phyloP scores from a whole-genome alignment of 805 yeast species.

The Barnettozyma botsteinii region DNA sequence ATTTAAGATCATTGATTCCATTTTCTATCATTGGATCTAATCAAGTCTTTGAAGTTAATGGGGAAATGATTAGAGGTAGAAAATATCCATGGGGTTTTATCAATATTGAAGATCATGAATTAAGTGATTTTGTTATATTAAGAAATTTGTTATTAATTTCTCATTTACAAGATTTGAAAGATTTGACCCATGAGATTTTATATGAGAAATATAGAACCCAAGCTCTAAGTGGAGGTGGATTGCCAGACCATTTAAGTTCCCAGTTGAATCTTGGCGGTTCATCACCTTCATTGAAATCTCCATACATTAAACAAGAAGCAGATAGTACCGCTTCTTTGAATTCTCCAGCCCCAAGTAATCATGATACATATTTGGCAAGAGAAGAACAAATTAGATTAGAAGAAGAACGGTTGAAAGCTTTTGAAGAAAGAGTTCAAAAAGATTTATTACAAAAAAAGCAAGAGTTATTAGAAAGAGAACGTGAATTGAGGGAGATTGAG shows the following conservation, averaged over 20 bases:
- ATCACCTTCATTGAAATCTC: constrained; percentile 13
- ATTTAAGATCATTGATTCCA: constrained; percentile 58
- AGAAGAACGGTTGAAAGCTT: constrained; percentile 80
- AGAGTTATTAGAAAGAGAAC: constrained; percentile 79
- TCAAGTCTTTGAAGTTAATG: constrained; percentile 46
- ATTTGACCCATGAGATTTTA: constrained; percentile 76
- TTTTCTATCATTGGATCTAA: constrained; percentile 68
- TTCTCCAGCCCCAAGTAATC: constrained; percentile 18
- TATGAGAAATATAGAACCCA: constrained; percentile 90
- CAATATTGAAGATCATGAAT: constrained; percentile 64
- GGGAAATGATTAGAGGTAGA: constrained; percentile 38
- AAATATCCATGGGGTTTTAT: constrained; percentile 58
- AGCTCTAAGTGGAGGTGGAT: constrained; percentile 60
- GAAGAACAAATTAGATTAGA: constrained; percentile 88
- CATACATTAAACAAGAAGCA: constrained; percentile 23
- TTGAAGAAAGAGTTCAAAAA: constrained; percentile 85
- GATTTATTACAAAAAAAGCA: constrained; percentile 75
- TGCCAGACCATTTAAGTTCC: constrained; percentile 30
- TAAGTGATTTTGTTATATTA: constrained; percentile 74
- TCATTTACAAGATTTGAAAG: constrained; percentile 84
- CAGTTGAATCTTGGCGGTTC: constrained; percentile 17
- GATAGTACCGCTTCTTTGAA: constrained; percentile 12
- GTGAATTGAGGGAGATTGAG: constrained; percentile 78
- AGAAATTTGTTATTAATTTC: constrained; percentile 76
- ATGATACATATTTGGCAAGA: constrained; percentile 50